Base-by-base conservation (phyloP, 257 asterid genomes). In the Coffea eugenioides region DNA sequence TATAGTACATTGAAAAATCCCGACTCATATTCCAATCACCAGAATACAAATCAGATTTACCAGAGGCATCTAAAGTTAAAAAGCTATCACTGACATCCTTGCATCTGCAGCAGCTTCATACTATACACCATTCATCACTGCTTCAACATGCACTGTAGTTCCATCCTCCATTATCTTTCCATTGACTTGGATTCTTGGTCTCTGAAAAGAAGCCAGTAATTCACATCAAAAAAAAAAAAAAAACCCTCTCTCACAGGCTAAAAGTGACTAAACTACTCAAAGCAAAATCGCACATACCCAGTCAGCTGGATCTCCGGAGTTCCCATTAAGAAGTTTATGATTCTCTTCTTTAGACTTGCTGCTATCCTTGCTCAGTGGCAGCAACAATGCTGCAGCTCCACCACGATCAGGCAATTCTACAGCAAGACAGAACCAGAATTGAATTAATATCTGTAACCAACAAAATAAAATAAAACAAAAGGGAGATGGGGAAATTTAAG, bases 151-250 rank as follows among this genome's bases (percentile, higher is more conserved):
- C 82, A 91, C 92, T 4, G 91, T 85, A 31, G 85, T 94, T 59
- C 97, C 97, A 74, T 91, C 95, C 78, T 94, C 97, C 90, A 86
- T 82, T 9, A 90, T 91, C 97, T 94, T 96, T 18, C 99, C 99
- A 18, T 92, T 94, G 70, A 94, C 87, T 92, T 92, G 97, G 86
- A 93, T 91, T 85, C 99, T 90, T 27, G 92, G 91, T 86, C 98
- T 90, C 97, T 96, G 94, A 25, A 78, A 62, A 80, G 11, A 76
- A 25, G 25, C 48, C 10, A 78, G 23, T 12, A 48, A 79, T 2
- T 73, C 56, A 77, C 15, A 76, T 85, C 82, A n/a, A n/a, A 0
- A 31, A 31, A 31, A 31, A 31, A 27, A 27, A 80, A 70, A 21
- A 39, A 51, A 7, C 18, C 16, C n/a, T n/a, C 27, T 12, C 21